A percentile compares a stretch with the other conserved stretches of the same genome.
phyloP scores from a whole-genome alignment of 2,329 filamentous ascomycete genomes.

The Penicillium decumbens region DNA sequence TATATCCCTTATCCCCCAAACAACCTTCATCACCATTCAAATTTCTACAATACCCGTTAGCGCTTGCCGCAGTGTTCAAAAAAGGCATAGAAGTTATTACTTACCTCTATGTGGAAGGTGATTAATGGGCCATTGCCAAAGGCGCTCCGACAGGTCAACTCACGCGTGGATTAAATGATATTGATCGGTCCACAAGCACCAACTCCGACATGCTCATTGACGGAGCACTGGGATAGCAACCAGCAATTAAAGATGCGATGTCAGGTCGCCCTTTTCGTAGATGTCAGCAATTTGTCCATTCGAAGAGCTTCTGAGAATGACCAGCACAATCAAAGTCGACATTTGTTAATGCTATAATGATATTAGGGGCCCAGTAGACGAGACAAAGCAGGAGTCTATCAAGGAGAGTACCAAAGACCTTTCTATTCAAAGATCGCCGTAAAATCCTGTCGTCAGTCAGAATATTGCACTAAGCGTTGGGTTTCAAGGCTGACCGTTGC shows the following conservation, averaged over 20 bases:
- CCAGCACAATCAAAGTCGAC: not conserved
- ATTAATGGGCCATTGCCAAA: constrained; percentile 6
- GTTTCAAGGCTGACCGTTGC: not conserved
- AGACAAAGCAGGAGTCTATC: constrained; percentile 7
- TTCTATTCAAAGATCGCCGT: not conserved
- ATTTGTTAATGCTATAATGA: constrained; percentile 11
- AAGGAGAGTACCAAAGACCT: constrained; percentile 1
- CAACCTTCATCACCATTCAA: not conserved
- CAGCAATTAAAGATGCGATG: constrained; percentile 3
- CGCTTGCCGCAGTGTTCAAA: not conserved
- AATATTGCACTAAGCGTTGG: not conserved
- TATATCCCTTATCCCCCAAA: not conserved
- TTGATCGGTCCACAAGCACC: constrained; percentile 8
- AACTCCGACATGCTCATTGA: constrained; percentile 1
- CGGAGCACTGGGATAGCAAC: constrained; percentile 1
- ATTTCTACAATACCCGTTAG: not conserved
- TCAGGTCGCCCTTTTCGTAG: constrained; percentile 4
- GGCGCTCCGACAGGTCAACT: not conserved
- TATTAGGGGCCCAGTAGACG: constrained; percentile 15
- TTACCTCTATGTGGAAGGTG: constrained; percentile 8
- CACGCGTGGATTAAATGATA: constrained; percentile 1
- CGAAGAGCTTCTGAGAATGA: too few species aligned
- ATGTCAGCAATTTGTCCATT: too few species aligned
- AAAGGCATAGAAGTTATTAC: not conserved
- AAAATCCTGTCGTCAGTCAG: not conserved